Conservation (phyloP, 2,329 filamentous ascomycete genomes). For the Fusarium sp. region DNA sequence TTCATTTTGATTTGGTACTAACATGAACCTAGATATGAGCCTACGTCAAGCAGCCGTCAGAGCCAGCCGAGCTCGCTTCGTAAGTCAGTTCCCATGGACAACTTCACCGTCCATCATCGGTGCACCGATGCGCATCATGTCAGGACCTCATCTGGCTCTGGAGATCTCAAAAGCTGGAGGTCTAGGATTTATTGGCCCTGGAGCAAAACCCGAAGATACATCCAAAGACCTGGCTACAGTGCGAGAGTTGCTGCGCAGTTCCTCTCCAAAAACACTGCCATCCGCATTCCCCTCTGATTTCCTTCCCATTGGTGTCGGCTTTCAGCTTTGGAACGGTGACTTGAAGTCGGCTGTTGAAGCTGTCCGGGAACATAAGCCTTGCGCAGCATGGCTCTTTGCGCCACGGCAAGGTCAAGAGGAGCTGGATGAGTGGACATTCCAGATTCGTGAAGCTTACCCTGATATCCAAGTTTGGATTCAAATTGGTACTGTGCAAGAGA, state of each 20-base stretch:
- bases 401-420: slow-evolving; percentile 53
- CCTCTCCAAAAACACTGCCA: slow-evolving; percentile 6
- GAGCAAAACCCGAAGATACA: slow-evolving; percentile 51
- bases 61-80: slow-evolving; percentile 15
- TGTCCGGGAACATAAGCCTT: slow-evolving; percentile 50
- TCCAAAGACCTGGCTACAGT: slow-evolving; percentile 50
- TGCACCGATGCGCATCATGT: slow-evolving; percentile 78
- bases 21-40: slow-evolving; percentile 11
- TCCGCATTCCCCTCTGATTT: slow-evolving; percentile 25
- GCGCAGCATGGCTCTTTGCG: slow-evolving; percentile 61
- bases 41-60: slow-evolving; percentile 2
- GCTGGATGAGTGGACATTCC: slow-evolving; percentile 58
- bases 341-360: slow-evolving; percentile 49
- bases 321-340: slow-evolving; percentile 59
- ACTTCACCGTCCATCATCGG: slow-evolving; percentile 65
- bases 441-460: slow-evolving; percentile 55
- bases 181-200: slow-evolving; percentile 64
- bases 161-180: slow-evolving; percentile 79
- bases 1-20: not conserved
- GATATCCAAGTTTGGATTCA: slow-evolving; percentile 66
- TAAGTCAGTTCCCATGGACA: slow-evolving; percentile 44
- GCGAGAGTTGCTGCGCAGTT: slow-evolving; percentile 39
- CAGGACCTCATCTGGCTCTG: slow-evolving; percentile 66
- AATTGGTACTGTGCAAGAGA: slow-evolving; percentile 62
- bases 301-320: slow-evolving; percentile 61